phyloP scores from a whole-genome alignment of 2,329 filamentous ascomycete species.

The Penicillium brasilianum region DNA sequence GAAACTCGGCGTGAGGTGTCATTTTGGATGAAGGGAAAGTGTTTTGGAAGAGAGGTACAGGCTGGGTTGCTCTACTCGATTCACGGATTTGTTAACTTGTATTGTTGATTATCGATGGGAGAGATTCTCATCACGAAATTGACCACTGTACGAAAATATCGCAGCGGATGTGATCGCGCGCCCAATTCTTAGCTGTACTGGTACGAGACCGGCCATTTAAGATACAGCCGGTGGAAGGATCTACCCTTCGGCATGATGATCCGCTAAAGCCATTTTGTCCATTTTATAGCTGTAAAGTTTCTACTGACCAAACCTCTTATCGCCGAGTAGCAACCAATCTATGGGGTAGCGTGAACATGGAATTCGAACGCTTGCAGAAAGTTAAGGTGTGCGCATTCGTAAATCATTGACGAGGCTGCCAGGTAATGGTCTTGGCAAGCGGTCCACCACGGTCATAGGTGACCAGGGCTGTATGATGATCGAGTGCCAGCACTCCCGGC shows the following conservation, averaged over 20 bases:
- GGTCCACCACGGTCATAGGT: conserved; percentile 40
- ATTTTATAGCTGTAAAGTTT: no score
- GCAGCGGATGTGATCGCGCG: no score
- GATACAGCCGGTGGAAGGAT: no score
- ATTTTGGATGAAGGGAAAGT: background rate
- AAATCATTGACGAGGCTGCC: conserved; percentile 21
- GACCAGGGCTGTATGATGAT: conserved; percentile 34
- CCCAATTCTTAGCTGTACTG: background rate
- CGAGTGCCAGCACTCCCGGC: conserved; percentile 45
- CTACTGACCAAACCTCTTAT: no score
- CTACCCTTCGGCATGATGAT: no score
- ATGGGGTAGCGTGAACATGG: background rate
- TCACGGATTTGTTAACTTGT: background rate
- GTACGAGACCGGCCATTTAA: background rate
- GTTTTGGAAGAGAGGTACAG: background rate
- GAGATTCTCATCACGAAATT: no score
- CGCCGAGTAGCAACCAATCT: background rate
- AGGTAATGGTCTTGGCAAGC: conserved; percentile 32
- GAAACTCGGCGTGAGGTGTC: background rate
- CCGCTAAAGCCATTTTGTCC: no score
- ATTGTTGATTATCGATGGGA: background rate
- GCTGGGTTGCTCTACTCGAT: background rate
- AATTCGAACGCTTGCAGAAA: background rate
- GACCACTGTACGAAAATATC: no score
- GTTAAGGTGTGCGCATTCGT: background rate